Percentiles rank a stretch among this genome's conserved stretches.
Conservation (phyloP, 208 protist species). For the Crithidia acanthocephali region DNA sequence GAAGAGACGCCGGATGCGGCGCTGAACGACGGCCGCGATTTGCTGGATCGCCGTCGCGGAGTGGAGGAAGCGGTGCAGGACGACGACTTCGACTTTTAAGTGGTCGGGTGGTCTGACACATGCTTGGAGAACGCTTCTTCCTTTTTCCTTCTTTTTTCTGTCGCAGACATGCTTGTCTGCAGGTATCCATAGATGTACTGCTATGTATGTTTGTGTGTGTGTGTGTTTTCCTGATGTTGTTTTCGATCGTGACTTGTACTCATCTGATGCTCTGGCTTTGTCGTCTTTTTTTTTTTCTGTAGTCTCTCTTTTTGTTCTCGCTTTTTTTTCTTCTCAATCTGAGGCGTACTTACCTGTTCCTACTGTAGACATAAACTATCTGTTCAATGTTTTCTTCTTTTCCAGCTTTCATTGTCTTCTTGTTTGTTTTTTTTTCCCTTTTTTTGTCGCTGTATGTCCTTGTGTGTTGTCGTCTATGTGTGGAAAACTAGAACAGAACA, state of each 20-base stretch:
- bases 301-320: conserved; percentile 11
- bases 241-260: too few species aligned
- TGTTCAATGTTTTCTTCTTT: background rate
- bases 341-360: too few species aligned
- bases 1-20: conserved; percentile 3
- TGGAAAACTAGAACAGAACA: too few species aligned
- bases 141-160: conserved; percentile 7
- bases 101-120: background rate
- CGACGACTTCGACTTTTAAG: conserved; percentile 41
- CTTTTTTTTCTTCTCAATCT: background rate
- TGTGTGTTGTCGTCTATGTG: too few species aligned
- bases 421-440: too few species aligned
- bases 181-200: too few species aligned
- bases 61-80: conserved; percentile 28
- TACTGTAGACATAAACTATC: too few species aligned
- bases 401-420: background rate
- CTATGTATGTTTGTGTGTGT: too few species aligned
- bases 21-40: conserved; percentile 22
- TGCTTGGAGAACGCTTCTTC: background rate
- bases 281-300: conserved; percentile 9
- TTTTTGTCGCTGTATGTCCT: too few species aligned
- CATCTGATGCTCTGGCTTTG: conserved; percentile 5
- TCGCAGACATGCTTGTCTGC: background rate
- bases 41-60: conserved; percentile 26
- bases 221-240: background rate